These are phyloP conservation scores for Xylaria sp. DNA, from an alignment of 2,329 filamentous ascomycete genomes.

Conservation along the genomic window DNA sequence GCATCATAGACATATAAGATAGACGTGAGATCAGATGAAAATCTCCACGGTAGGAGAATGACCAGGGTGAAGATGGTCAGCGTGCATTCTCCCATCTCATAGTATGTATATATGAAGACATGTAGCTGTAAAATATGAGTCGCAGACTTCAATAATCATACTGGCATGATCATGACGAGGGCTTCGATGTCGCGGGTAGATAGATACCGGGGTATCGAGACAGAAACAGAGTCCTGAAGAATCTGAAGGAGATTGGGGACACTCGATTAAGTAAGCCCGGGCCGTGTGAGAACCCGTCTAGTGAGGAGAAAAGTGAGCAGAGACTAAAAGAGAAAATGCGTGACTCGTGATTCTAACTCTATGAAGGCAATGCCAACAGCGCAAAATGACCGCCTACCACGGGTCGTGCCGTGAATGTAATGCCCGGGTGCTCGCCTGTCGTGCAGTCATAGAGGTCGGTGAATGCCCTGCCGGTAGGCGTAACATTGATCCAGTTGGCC, in stretches of 20 bases:
- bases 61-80: neutral
- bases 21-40: neutral
- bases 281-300: neutral
- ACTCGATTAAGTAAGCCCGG: neutral
- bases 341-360: neutral
- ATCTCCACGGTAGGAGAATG: neutral
- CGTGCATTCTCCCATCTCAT: neutral
- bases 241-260: neutral
- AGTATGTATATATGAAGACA: neutral
- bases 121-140: neutral
- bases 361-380: constrained; percentile 65
- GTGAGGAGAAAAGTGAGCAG: neutral
- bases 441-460: constrained; percentile 80
- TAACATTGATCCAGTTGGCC: constrained; percentile 77
- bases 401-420: constrained; percentile 77
- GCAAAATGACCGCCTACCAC: constrained; percentile 84
- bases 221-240: neutral
- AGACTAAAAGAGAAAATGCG: neutral
- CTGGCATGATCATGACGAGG: neutral
- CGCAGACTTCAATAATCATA: neutral
- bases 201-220: neutral
- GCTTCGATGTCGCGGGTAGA: neutral
- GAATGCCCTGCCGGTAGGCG: constrained; percentile 70
- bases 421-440: constrained; percentile 66
- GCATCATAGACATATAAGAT: neutral